Base-by-base conservation (phyloP, 2,329 filamentous ascomycete species). In the Aspergillus pseudoterreus region DNA sequence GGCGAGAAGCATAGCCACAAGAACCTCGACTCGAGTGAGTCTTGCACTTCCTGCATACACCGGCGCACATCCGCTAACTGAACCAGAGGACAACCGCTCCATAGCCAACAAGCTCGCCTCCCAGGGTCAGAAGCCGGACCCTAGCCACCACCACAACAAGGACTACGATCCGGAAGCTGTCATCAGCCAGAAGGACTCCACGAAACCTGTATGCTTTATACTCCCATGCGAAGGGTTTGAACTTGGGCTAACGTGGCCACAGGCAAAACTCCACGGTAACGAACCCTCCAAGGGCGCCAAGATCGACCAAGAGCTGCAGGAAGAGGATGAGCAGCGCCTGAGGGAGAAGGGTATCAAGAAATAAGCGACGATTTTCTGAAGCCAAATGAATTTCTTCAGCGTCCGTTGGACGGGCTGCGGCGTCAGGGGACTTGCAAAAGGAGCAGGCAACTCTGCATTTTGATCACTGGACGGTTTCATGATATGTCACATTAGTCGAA, bases 1-100 rank as follows among this genome's bases (percentile, higher is more conserved):
- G 89, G 90, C 62, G 78, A 86, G 69, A 69, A 79, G 52, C 77
- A 88, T 69, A 86, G 85, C 47, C 89, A 95, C 72, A 70, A 78
- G 55, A 76, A 79, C 56, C 79, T 81, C 50, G 88, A 94, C 68
- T 83, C 88, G 45, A 92, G 88, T 91, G 80, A 47, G 54, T 54
- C 15, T 21, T 45, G 9, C 15, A 15, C 46, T 44, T 5, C 15
- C 6, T 11, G 17, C 9, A 4, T 15, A 10, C 17, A 38, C 21
- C 2, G 22, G 10, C 32, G 6, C 22, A 12, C 32, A 10, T 21
- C 36, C 19, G 17, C 21, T 47, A 53, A 51, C 39, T 5, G 33
- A 15, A 41, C 27, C 51, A 74, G 71, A 76, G 68, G 75, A 76
- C 51, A 56, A 74, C 56, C 68, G 74, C 50, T 71, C 70, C 45